A percentile compares a stretch with the other conserved stretches of the same genome.
phyloP scores from a whole-genome alignment of 2,329 filamentous ascomycete genomes.

The Monilinia aucupariae region DNA sequence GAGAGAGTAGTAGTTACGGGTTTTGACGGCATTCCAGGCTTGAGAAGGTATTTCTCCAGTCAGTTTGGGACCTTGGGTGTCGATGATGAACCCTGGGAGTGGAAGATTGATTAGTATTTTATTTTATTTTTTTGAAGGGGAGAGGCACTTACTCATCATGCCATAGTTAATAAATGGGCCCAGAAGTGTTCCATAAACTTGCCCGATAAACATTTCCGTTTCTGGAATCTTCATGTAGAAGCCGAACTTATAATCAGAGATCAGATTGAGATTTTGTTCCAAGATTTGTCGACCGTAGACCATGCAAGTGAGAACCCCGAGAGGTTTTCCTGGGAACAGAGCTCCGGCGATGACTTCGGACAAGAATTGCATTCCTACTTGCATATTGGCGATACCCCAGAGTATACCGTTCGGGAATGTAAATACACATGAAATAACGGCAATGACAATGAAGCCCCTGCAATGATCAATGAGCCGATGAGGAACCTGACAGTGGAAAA shows the following conservation, averaged over 20 bases:
- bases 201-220: slow-evolving; percentile 36
- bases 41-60: slow-evolving; percentile 26
- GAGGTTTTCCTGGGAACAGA: slow-evolving; percentile 50
- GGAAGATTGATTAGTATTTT: not conserved
- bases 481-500: fast-evolving
- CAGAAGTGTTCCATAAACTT: slow-evolving; percentile 36
- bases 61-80: slow-evolving; percentile 20
- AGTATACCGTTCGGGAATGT: slow-evolving; percentile 30
- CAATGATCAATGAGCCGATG: not conserved
- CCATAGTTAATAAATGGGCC: slow-evolving; percentile 35
- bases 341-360: slow-evolving; percentile 46
- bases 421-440: slow-evolving; percentile 33
- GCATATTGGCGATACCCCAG: slow-evolving; percentile 44
- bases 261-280: slow-evolving; percentile 36
- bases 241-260: slow-evolving; percentile 37
- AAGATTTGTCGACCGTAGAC: slow-evolving; percentile 36
- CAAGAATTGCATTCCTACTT: slow-evolving; percentile 43
- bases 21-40: slow-evolving; percentile 34
- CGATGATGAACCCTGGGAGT: slow-evolving; percentile 15
- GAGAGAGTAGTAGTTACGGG: slow-evolving; percentile 33
- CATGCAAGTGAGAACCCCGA: slow-evolving; percentile 36
- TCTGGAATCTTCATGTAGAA: slow-evolving; percentile 40
- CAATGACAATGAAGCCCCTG: slow-evolving; percentile 28
- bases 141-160: slow-evolving; percentile 29
- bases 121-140: too few relatives aligned